Evolutionary conservation across 2,329 filamentous ascomycete genomes (phyloP), one percentile per base, ranked within the genome.

Genomic region (Alternaria brassicicola): DNA sequence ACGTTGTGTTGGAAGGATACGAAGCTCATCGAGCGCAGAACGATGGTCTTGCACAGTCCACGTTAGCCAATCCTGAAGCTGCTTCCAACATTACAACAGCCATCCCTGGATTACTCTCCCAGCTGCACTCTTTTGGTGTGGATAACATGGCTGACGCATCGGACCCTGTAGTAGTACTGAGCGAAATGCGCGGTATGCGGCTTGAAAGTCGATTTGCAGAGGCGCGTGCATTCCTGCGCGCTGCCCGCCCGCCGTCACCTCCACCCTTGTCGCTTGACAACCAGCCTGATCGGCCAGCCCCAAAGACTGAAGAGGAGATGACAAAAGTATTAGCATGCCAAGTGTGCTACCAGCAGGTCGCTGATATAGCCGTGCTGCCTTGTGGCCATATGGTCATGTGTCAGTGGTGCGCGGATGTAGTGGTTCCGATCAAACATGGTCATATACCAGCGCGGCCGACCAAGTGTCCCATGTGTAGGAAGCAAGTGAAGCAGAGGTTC

Each of bases 301-400:
- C 83, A 0, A 79, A 81, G 63, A 76, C 78, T 17, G 79, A 83
- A 8, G 79, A 78, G 35, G 79, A 84, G 42, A 78, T 85, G 79
- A 82, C 73, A 5, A 73, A 82, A 36, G 81, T 79, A 30, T 69
- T 86, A 26, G 79, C 83, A 39, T 86, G 84, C 62, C 80, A 82
- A 59, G 78, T 85, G 17, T 86, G 84, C 66, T 83, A 83, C 64
- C 77, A 76, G 9, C 84, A 86, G 65, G 47, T 82, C 2, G 81
- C 84, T 0, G 81, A 85, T 58, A 81, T 81, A 6, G 83, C 81
- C 2, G 72, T 84, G 17, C 64, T 85, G 33, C 84, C 84, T 0
- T 86, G 84, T 59, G 84, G 84, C 0, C 83, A 86, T 67, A 77
- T 84, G 60, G 78, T 82, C 31, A 82, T 86, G 77, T 86, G 84